phyloP scores from a whole-genome alignment of 306 rosid species.

The Casuarina cunninghamiana region DNA sequence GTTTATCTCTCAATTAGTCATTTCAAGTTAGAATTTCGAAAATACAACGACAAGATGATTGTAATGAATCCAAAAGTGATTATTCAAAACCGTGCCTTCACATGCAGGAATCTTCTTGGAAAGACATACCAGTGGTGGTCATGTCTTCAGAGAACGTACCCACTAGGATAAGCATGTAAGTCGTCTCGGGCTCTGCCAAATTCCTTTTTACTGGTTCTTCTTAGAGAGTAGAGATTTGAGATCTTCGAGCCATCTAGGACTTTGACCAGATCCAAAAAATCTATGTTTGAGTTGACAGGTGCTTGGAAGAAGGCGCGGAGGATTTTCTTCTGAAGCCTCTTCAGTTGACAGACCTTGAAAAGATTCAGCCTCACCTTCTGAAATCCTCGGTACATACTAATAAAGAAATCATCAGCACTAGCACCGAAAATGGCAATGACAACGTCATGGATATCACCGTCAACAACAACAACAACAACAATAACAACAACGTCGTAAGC shows the following conservation, averaged over 20 bases:
- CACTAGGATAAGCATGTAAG: constrained; percentile 81
- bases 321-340: constrained; percentile 92
- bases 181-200: not conserved
- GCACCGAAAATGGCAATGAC: not conserved
- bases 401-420: not conserved
- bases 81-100: constrained; percentile 9
- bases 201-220: not conserved
- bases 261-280: not conserved
- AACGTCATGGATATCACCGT: not conserved
- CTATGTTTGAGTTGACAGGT: constrained; percentile 44
- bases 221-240: not conserved
- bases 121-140: constrained; percentile 87
- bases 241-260: too few relatives aligned
- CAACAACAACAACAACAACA: constrained; percentile 17
- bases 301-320: constrained; percentile 92
- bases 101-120: constrained; percentile 91
- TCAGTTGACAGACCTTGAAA: constrained; percentile 74
- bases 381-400: constrained; percentile 43
- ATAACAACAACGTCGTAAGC: constrained; percentile 4
- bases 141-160: constrained; percentile 99
- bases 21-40: too few relatives aligned
- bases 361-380: constrained; percentile 65
- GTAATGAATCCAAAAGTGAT: not conserved
- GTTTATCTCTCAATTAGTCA: too few relatives aligned
- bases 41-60: too few relatives aligned